Evolutionary conservation across 306 rosid species (phyloP).

Genomic region (Begonia peltatifolia): DNA sequence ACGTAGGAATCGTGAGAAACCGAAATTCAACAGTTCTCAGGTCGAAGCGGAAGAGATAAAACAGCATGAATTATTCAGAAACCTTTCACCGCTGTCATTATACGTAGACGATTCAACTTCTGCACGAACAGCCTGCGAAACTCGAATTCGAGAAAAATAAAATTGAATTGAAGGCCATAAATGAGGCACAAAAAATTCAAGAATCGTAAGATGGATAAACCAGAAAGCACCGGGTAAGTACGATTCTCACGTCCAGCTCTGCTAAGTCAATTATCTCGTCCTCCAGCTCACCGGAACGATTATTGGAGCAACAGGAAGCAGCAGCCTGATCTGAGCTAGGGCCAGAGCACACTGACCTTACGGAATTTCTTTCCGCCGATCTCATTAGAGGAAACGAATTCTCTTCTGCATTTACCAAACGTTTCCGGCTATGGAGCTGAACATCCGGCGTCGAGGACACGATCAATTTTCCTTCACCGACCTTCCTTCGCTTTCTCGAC

Average conservation of each 20-base stretch:
- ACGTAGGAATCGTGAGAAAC: constrained; percentile 1
- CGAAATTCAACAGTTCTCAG: not conserved
- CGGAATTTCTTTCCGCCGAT: not conserved
- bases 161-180: not conserved
- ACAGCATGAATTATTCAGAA: constrained; percentile 3
- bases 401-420: not conserved
- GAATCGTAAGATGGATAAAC: too few species aligned
- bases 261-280: constrained; percentile 24
- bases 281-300: constrained; percentile 26
- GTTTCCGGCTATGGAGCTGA: too few species aligned
- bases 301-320: constrained; percentile 63
- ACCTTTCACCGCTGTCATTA: constrained; percentile 49
- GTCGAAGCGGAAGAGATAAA: not conserved
- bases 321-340: constrained; percentile 23
- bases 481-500: constrained; percentile 30
- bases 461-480: constrained; percentile 12
- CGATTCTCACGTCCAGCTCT: constrained; percentile 57
- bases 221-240: constrained; percentile 1
- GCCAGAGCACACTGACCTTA: constrained; percentile 10
- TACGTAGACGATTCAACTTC: constrained; percentile 54
- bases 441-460: constrained; percentile 19
- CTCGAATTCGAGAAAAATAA: not conserved
- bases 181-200: too few species aligned
- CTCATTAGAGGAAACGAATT: not conserved
- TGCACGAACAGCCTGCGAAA: constrained; percentile 46